Evolutionary conservation across 441 rosid genomes (phyloP).

Genomic region (Corymbia citriodora): DNA sequence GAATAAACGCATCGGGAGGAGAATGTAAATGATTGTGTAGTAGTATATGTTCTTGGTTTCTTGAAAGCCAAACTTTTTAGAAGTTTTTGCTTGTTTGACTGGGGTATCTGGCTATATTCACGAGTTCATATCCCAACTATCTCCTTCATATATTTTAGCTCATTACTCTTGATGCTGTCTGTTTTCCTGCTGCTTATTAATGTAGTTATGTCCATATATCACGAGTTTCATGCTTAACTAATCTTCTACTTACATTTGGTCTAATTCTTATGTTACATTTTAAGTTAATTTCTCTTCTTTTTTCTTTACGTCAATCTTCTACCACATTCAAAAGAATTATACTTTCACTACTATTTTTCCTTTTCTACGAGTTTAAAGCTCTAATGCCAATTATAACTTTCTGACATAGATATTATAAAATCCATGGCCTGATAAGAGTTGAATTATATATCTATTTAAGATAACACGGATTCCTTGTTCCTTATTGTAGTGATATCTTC

Average conservation of each 20-base stretch:
- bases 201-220: neutral
- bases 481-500: neutral
- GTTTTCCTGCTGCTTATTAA: neutral
- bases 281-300: neutral
- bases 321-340: no score
- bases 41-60: neutral
- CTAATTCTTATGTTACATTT: neutral
- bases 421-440: neutral
- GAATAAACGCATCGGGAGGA: neutral
- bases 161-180: neutral
- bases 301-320: no score
- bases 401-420: neutral
- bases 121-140: neutral
- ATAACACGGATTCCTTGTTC: neutral
- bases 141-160: neutral
- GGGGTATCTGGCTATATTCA: neutral
- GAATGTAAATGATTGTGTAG: neutral
- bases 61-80: neutral
- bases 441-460: neutral
- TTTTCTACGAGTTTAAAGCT: neutral
- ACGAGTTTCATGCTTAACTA: neutral
- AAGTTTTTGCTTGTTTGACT: neutral
- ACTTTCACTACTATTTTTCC: neutral
- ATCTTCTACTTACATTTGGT: neutral
- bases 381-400: neutral